Conservation (phyloP, 176 grass and related monocot species). For the Hsuehochloa calcarea region DNA sequence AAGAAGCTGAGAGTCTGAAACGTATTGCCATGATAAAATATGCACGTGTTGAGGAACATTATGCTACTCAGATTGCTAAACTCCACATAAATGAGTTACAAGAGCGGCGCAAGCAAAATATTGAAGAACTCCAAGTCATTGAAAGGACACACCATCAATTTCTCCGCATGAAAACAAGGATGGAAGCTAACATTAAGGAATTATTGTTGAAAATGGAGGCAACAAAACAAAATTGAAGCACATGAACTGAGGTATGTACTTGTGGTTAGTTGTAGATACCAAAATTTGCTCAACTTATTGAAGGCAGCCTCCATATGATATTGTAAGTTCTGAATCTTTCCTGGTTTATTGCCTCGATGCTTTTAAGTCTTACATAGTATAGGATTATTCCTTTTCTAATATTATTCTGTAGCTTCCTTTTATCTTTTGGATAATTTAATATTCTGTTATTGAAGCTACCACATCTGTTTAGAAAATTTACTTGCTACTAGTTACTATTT, state of each 20-base stretch:
- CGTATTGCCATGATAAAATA: slow-evolving; percentile 55
- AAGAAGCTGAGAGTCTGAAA: slow-evolving; percentile 59
- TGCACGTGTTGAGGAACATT: slow-evolving; percentile 67
- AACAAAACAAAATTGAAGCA: slow-evolving; percentile 60
- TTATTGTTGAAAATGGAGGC: slow-evolving; percentile 89
- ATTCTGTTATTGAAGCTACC: neutral
- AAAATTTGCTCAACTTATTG: slow-evolving; percentile 15
- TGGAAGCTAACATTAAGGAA: slow-evolving; percentile 76
- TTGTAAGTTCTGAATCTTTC: slow-evolving; percentile 37
- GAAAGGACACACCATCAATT: slow-evolving; percentile 67
- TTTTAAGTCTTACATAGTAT: slow-evolving; percentile 10
- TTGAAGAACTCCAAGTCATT: slow-evolving; percentile 75
- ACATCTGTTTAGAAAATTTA: slow-evolving; percentile 19
- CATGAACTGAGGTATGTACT: slow-evolving; percentile 24
- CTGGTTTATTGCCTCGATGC: slow-evolving; percentile 6
- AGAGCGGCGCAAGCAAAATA: slow-evolving; percentile 60
- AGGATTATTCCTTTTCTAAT: slow-evolving; percentile 24
- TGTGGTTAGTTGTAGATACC: neutral
- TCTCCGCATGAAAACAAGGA: slow-evolving; percentile 77
- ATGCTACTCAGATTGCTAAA: slow-evolving; percentile 47
- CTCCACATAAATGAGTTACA: slow-evolving; percentile 61
- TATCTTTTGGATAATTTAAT: slow-evolving; percentile 19
- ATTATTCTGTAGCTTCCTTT: neutral
- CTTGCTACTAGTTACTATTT: neutral
- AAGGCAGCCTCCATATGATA: slow-evolving; percentile 31